Evolutionary conservation across 176 grass and related monocot species (phyloP).

Genomic region (Oryza brachyantha): DNA sequence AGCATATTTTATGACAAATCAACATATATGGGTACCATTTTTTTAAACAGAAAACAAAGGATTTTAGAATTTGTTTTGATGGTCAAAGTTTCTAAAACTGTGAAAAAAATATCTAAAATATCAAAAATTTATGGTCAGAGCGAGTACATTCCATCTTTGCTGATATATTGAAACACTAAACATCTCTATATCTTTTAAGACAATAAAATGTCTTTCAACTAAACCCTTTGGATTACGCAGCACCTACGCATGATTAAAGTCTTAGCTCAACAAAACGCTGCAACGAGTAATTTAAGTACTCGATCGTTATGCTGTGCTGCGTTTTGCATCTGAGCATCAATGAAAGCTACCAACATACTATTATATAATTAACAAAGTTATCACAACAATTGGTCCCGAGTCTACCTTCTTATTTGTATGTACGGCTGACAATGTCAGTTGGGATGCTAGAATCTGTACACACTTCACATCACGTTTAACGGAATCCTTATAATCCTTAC

Average conservation of each 20-base stretch:
- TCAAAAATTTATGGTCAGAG: too few relatives aligned
- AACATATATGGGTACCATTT: too few relatives aligned
- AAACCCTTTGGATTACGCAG: background rate
- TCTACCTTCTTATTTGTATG: constrained; percentile 15
- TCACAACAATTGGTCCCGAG: constrained; percentile 19
- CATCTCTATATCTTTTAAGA: background rate
- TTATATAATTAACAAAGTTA: constrained; percentile 29
- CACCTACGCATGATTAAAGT: background rate
- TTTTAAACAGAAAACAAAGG: too few relatives aligned
- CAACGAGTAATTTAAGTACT: background rate
- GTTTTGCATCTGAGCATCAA: background rate
- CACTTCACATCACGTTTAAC: background rate
- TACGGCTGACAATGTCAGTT: background rate
- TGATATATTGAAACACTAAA: background rate
- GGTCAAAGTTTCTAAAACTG: too few relatives aligned
- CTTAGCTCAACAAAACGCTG: background rate
- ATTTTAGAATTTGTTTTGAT: too few relatives aligned
- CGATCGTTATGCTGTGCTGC: background rate
- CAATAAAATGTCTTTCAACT: background rate
- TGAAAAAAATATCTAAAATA: too few relatives aligned
- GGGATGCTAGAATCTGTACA: constrained; percentile 1
- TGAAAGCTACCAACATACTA: background rate
- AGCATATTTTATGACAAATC: too few relatives aligned
- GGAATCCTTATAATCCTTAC: too few relatives aligned
- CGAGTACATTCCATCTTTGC: too few relatives aligned